Evolutionary conservation across 495 filamentous ascomycete genomes (phyloP), one percentile per base, ranked within the genome.

Genomic region (Penicillium ochrochloron): DNA sequence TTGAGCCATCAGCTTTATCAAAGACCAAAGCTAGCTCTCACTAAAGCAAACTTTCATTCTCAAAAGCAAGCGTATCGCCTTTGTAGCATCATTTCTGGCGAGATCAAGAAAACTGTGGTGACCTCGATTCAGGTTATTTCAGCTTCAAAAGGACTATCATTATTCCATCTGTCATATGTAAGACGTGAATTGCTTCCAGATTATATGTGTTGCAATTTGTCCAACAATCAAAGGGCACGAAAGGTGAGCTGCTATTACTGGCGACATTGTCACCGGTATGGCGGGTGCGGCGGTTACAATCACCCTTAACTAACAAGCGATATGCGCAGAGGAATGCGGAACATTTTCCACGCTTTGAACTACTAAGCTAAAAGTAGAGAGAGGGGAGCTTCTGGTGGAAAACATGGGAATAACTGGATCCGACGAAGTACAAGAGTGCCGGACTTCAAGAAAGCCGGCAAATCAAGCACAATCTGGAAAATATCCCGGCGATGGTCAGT

Each of bases 321-420:
- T 11, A 54, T 23, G 27, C 51, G 51, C n/a, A 54, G 29, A 33
- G 29, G 51, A 54, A 54, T 54, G 51, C 31, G 51, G 51, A 19
- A 54, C 15, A 54, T n/a, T 31, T n/a, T 19, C 11, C n/a, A 5
- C 15, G 5, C 25, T 25, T 54, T 31, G 3, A n/a, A 25, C n/a
- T 6, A 31, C 7, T 10, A 54, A 21, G 15, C 27, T 19, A 33
- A 34, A 34, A n/a, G 27, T 17, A 34, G 51, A 54, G 15, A 17
- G 12, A 34, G 5, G 31, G 51, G 51, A 54, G 29, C 51, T 54
- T 34, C 12, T 17, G 25, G 29, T 10, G 31, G 9, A 11, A 54
- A 21, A 14, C 9, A 21, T 31, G 29, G 25, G 51, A 6, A 21
- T 34, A 14, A 17, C 31, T 9, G n/a, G 27, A 23, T 17, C 29